phyloP scores from a whole-genome alignment of 2,329 filamentous ascomycete species.

The Torrubiella hemipterigena region DNA sequence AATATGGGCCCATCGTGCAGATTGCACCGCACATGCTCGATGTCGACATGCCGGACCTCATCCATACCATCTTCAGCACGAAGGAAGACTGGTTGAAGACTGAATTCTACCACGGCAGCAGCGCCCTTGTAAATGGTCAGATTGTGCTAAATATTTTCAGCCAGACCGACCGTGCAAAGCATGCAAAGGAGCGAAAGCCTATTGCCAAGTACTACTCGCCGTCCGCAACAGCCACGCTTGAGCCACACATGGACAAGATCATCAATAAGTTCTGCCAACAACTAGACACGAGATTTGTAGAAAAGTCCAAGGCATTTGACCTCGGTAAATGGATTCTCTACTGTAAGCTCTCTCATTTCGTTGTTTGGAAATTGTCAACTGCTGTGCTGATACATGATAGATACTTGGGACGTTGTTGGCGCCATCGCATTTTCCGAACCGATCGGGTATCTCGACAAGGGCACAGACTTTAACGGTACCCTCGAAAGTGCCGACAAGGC shows the following conservation, averaged over 20 bases:
- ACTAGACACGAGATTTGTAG: slow-evolving; percentile 19
- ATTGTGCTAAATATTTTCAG: slow-evolving; percentile 5
- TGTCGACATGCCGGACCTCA: background rate
- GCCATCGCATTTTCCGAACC: slow-evolving; percentile 26
- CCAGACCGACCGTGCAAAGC: slow-evolving; percentile 11
- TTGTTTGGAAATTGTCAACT: background rate
- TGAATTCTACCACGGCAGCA: background rate
- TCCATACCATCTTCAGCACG: background rate
- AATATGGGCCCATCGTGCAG: background rate
- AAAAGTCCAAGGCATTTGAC: slow-evolving; percentile 16
- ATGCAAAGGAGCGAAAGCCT: slow-evolving; percentile 11
- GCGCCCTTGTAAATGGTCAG: background rate
- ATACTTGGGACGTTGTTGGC: slow-evolving; percentile 28
- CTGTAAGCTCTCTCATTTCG: slow-evolving; percentile 16
- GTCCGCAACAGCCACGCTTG: slow-evolving; percentile 8
- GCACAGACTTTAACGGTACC: slow-evolving; percentile 23
- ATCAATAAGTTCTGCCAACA: slow-evolving; percentile 17
- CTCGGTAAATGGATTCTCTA: slow-evolving; percentile 28
- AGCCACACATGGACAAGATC: slow-evolving; percentile 17
- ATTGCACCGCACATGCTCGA: background rate
- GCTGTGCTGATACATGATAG: slow-evolving; percentile 8
- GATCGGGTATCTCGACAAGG: slow-evolving; percentile 27
- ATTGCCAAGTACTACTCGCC: slow-evolving; percentile 16
- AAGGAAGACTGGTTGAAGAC: background rate
- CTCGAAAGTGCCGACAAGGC: slow-evolving; percentile 18